These are phyloP conservation scores for Harringtonia lauricola DNA, from an alignment of 2,329 filamentous ascomycete genomes.

Conservation along the genomic window DNA sequence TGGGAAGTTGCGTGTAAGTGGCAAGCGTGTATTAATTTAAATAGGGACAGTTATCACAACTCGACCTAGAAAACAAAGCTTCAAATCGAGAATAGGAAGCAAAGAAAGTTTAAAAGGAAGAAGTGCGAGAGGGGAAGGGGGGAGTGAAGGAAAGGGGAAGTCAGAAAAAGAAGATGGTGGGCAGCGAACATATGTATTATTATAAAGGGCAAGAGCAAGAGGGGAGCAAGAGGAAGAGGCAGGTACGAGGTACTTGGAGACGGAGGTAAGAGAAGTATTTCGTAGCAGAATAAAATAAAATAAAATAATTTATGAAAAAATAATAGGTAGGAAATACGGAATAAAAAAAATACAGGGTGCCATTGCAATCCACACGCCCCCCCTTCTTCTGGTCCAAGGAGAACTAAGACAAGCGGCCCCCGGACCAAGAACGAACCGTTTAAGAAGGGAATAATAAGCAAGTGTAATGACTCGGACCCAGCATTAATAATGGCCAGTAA, in stretches of 20 bases:
- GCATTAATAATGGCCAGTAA: slow-evolving; percentile 5
- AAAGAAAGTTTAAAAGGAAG: background rate
- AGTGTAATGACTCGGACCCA: background rate
- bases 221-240: too few relatives aligned
- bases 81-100: background rate
- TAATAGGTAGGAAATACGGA: background rate
- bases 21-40: background rate
- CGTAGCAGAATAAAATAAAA: background rate
- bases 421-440: background rate
- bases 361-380: background rate
- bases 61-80: background rate
- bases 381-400: background rate
- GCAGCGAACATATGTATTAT: background rate
- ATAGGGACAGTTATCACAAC: too few relatives aligned
- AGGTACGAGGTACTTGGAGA: slow-evolving; percentile 2
- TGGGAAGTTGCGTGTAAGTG: background rate
- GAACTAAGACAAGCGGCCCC: background rate
- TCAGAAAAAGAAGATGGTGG: background rate
- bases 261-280: background rate
- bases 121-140: background rate
- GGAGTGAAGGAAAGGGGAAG: background rate
- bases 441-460: background rate
- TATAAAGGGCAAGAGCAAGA: background rate
- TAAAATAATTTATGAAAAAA: slow-evolving; percentile 1
- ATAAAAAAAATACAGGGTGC: slow-evolving; percentile 3